Evolutionary conservation across 2,329 filamentous ascomycete genomes (phyloP), one percentile per base, ranked within the genome.

Genomic region (Thelonectria discophora): DNA sequence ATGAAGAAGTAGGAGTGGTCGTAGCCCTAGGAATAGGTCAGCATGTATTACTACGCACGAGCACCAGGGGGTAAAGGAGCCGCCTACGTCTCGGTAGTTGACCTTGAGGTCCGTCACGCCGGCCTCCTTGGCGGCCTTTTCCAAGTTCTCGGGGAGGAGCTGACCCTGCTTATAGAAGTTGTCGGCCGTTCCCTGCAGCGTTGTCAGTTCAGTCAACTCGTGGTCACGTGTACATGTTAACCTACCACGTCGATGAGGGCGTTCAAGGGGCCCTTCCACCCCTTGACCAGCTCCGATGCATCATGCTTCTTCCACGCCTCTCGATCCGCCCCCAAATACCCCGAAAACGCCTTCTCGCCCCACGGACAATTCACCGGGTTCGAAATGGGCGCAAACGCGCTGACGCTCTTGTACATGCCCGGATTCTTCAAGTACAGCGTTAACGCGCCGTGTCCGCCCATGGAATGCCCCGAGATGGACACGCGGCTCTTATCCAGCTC

Each of bases 1-100:
- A 99, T 96, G 79, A 97, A 97, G 80, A 88, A 99, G 81, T 99
- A 99, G 65, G 93, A 97, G 80, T 99, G 95, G 77, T 99, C 95
- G 75, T 99, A 98, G 64, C 89, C 93, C 80, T 91, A 74, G 5
- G 5, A 17, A 12, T 18, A 8, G n/a, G 4, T 21, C 6, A 24
- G 47, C 21, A 47, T 50, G n/a, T 10, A 34, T 32, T 27, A 47
- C 61, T n/a, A 60, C 58, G 40, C 47, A 45, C n/a, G 21, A 4
- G 7, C 11, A 8, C 8, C 34, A n/a, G 6, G 18, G 12, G n/a
- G 1, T 30, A 53, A 21, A 30, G 27, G 27, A 9, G 27, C 27
- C 7, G 12, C 84, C 76, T 71, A 88, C 87, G 65, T 90, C 84
- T 76, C 97, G 94, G 82, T 94, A 95, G 72, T 94, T 87, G 65